phyloP scores from a whole-genome alignment of 345 rosid species.

The Populus simonii region DNA sequence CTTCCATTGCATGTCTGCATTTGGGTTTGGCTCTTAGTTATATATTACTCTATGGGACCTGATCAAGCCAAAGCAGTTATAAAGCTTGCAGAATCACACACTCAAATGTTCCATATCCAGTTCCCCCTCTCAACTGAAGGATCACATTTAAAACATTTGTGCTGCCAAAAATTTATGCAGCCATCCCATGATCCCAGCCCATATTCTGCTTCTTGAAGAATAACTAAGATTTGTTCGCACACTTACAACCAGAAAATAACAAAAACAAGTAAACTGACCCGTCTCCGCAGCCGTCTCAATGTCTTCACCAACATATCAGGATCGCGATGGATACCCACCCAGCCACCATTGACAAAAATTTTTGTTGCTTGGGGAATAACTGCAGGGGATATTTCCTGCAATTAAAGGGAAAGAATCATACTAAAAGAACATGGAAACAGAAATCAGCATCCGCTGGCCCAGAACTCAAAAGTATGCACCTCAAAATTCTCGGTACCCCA shows the following conservation, averaged over 20 bases:
- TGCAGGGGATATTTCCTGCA: conserved; percentile 92
- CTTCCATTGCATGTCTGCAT: not conserved
- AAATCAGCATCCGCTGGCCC: not conserved
- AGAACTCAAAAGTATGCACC: conserved; percentile 39
- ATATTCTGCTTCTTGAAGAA: not conserved
- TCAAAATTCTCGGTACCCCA: conserved; percentile 99
- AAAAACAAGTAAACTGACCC: conserved; percentile 44
- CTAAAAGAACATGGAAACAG: not conserved
- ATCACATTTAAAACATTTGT: not conserved
- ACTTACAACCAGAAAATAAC: not conserved
- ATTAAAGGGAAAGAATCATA: conserved; percentile 11
- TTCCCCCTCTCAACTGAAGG: not conserved
- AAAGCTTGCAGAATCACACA: not conserved
- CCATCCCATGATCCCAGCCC: not conserved
- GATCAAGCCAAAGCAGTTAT: not conserved
- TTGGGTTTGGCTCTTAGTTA: not conserved
- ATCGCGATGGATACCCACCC: conserved; percentile 98
- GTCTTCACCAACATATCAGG: conserved; percentile 99
- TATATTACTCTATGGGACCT: not conserved
- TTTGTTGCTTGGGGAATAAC: conserved; percentile 95
- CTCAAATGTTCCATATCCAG: not conserved
- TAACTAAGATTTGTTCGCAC: not conserved
- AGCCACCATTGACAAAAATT: conserved; percentile 92
- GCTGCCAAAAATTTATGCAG: not conserved
- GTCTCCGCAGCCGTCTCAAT: conserved; percentile 80